Base-by-base conservation (phyloP, 768 basidiomycete species). In the Coprinellus aureogranulatus region DNA sequence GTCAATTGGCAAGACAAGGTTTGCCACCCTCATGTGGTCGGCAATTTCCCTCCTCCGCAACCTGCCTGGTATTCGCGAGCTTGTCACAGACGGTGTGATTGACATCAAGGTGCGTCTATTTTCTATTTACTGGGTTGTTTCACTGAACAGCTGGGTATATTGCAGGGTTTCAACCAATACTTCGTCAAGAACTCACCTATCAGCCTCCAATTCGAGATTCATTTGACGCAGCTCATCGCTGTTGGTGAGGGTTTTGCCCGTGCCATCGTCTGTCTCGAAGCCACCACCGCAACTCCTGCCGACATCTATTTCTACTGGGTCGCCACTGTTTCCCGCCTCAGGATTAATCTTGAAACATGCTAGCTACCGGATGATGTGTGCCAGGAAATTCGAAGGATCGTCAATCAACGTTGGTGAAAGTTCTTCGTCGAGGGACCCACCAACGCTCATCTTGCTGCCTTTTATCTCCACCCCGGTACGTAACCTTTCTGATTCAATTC, bases 221-320 rank as follows among this genome's bases (percentile, higher is more conserved):
- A 41, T 4, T 64, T 72, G 2, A 61, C 59, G 4, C 65, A 70
- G 54, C 63, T 69, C 25, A 47, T 68, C 26, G 46, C 65, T 22
- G 58, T 72, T n/a, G 57, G 69, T 1, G 59, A 58, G n/a, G 62
- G 63, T 1, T 44, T 73, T 25, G 70, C 69, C 14, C 57, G 63
- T 4, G 62, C 70, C 1, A 67, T 71, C 46, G 61, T 67, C 39
- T 74, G 72, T 53, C 64, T 75, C 0, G 73, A 75, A 57, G 69
- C 72, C 0, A 57, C 61, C 8, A 37, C 61, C 4, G 46, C 67
- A 0, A 72, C 58, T 2, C 61, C 65, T 0, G 73, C 67, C 11
- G 69, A 75, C 59, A 68, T 75, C 11, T 75, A 70, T 55, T 58
- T 71, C 2, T 75, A 73, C 51, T 75, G 72, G 71, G 65, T 75